Conservation (phyloP, 1,284 basidiomycete genomes). For the Ustilago crameri region DNA sequence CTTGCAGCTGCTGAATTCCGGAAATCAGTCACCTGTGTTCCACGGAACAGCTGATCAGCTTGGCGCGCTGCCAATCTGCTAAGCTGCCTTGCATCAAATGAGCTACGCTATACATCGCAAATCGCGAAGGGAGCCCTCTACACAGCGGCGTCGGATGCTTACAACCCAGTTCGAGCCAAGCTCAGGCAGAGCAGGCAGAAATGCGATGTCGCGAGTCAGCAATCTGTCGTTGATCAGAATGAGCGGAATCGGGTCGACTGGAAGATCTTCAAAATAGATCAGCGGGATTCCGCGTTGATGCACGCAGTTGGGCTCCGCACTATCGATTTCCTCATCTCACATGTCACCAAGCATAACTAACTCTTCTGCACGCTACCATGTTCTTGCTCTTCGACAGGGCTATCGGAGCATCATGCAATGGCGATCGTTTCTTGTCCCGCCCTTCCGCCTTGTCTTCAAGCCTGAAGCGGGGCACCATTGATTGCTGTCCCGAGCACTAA, state of each 20-base stretch:
- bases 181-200: too few species aligned
- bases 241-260: too few species aligned
- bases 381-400: not conserved
- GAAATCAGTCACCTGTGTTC: not conserved
- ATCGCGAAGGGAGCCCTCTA: too few species aligned
- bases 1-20: not conserved
- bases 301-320: conserved; percentile 2
- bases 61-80: too few species aligned
- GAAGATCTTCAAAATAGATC: not conserved
- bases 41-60: too few species aligned
- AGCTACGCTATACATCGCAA: too few species aligned
- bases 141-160: too few species aligned
- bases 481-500: not conserved
- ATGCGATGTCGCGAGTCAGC: too few species aligned
- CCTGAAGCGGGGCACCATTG: not conserved
- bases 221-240: too few species aligned
- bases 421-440: conserved; percentile 5
- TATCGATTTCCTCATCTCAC: conserved; percentile 3
- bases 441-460: not conserved
- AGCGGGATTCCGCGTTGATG: not conserved
- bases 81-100: too few species aligned
- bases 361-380: not conserved
- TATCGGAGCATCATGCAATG: conserved; percentile 11
- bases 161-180: too few species aligned
- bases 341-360: conserved; percentile 7